Evolutionary conservation across 2,329 filamentous ascomycete genomes (phyloP).

Genomic region (Fusarium pilosicola): DNA sequence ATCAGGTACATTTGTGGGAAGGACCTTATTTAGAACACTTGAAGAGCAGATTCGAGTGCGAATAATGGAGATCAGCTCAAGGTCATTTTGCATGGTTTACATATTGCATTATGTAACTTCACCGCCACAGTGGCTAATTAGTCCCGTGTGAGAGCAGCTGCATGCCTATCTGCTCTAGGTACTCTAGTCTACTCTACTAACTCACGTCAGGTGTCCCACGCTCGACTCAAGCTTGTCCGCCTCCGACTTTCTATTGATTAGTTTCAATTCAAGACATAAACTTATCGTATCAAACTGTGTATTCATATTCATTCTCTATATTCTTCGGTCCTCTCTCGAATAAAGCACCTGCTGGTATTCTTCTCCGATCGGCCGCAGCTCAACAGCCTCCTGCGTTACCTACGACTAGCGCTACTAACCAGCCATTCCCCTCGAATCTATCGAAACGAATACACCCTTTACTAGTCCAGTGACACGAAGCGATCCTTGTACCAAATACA

Average conservation of each 20-base stretch:
- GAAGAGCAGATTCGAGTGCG: neutral
- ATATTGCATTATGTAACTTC: constrained; percentile 46
- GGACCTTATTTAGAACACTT: too few species aligned
- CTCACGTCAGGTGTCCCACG: constrained; percentile 42
- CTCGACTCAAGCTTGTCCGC: constrained; percentile 27
- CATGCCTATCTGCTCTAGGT: constrained; percentile 18
- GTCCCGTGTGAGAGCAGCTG: constrained; percentile 40
- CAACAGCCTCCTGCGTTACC: constrained; percentile 13
- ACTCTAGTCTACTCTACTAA: neutral
- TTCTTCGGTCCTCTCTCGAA: neutral
- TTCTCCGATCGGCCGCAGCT: constrained; percentile 15
- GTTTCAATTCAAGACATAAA: constrained; percentile 28
- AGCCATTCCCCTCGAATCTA: constrained; percentile 25
- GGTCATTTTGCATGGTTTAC: neutral
- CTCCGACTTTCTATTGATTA: constrained; percentile 35
- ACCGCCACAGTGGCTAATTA: constrained; percentile 44
- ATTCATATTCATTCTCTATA: neutral
- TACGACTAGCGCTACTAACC: constrained; percentile 16
- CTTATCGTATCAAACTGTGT: constrained; percentile 18
- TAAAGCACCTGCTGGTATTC: constrained; percentile 32
- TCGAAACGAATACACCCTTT: constrained; percentile 9
- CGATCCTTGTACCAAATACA: neutral
- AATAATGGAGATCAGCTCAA: neutral
- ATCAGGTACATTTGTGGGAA: neutral
- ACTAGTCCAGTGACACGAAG: constrained; percentile 7